phyloP scores from a whole-genome alignment of 2,329 filamentous ascomycete species.

The Aspergillus thermomutatus region DNA sequence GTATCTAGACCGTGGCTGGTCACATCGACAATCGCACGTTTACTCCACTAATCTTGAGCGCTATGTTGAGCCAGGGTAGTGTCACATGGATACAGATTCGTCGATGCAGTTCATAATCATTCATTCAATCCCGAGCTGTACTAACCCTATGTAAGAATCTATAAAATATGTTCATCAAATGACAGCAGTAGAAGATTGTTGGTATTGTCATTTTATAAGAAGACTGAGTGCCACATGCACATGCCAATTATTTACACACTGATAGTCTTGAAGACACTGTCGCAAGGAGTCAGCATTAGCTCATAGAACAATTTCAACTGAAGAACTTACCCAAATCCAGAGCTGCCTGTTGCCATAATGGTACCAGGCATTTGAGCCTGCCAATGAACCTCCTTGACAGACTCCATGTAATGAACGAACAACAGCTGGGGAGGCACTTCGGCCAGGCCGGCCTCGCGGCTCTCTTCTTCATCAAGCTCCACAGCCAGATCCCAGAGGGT shows the following conservation, averaged over 20 bases:
- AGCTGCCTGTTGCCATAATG: conserved; percentile 84
- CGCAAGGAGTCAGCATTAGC: conserved; percentile 13
- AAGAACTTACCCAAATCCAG: conserved; percentile 64
- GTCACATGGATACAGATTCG: neutral
- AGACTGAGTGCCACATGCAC: neutral
- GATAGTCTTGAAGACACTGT: conserved; percentile 76
- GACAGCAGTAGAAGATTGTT: neutral
- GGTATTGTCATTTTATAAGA: neutral
- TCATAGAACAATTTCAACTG: neutral
- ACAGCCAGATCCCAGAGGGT: conserved; percentile 97
- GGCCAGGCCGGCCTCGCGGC: conserved; percentile 77
- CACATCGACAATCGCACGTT: too few relatives aligned
- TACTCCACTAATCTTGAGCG: neutral
- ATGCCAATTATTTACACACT: conserved; percentile 57
- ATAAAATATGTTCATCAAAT: neutral
- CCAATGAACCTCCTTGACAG: conserved; percentile 96
- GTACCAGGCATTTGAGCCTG: conserved; percentile 91
- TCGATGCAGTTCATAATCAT: neutral
- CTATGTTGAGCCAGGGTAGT: neutral
- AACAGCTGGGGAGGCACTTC: conserved; percentile 92
- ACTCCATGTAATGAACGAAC: conserved; percentile 94
- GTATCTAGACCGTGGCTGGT: too few relatives aligned
- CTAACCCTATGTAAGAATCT: neutral
- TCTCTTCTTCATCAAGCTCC: conserved; percentile 96
- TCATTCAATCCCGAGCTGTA: neutral